phyloP scores from a whole-genome alignment of 139 green algal species.

The Chlamydomonas incerta region DNA sequence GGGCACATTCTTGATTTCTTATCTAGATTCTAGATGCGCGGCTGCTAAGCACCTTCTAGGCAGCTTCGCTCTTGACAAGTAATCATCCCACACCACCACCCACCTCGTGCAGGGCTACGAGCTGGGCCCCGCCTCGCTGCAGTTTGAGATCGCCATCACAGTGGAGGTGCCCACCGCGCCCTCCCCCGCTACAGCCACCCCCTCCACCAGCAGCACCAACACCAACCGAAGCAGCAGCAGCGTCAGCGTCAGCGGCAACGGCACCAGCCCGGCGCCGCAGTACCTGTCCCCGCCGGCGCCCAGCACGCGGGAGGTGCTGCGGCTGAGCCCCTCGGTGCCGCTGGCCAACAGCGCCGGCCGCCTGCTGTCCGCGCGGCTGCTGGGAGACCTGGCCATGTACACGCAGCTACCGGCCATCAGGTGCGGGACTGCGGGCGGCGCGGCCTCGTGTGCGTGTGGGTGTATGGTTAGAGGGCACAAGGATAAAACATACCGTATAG shows the following conservation, averaged over 20 bases:
- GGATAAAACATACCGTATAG: too few species aligned
- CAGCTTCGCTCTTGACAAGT: too few species aligned
- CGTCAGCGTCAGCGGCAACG: not conserved
- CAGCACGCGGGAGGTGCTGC: constrained; percentile 50
- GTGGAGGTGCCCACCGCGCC: not conserved
- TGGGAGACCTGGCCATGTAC: constrained; percentile 86
- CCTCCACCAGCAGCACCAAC: not conserved
- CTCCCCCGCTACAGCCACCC: not conserved
- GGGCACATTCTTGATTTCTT: too few species aligned
- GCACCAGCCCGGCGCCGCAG: too few species aligned
- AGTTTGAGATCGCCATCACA: constrained; percentile 71
- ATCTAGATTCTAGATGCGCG: too few species aligned
- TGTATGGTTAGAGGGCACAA: too few species aligned
- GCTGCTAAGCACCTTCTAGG: too few species aligned
- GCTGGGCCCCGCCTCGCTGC: constrained; percentile 65
- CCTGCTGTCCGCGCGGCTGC: constrained; percentile 67
- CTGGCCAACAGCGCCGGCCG: constrained; percentile 45
- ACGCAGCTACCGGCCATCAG: constrained; percentile 70
- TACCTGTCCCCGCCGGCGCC: too few species aligned
- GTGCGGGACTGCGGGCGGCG: constrained; percentile 8
- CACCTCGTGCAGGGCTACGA: constrained; percentile 67
- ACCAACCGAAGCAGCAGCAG: not conserved
- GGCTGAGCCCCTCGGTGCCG: constrained; percentile 69
- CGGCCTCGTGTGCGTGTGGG: too few species aligned
- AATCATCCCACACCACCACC: too few species aligned